phyloP scores from a whole-genome alignment of 768 basidiomycete genomes.

The Lactifluus echinatus region DNA sequence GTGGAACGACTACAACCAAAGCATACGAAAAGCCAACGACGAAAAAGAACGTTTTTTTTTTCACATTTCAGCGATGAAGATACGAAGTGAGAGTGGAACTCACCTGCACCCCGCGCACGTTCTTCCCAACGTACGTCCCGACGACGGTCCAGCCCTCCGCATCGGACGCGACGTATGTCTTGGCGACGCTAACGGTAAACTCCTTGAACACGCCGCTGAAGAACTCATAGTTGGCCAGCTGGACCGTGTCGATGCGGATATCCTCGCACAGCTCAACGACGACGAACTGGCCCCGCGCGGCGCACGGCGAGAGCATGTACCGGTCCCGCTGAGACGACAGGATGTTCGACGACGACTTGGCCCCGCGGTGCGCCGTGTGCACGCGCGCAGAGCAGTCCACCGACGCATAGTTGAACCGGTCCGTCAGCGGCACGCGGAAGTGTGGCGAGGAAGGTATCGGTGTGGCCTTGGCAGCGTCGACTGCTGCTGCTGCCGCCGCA shows the following conservation, averaged over 20 bases:
- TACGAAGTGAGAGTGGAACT: conserved; percentile 21
- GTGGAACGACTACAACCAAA: conserved; percentile 85
- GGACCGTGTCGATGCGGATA: conserved; percentile 91
- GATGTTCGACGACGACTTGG: conserved; percentile 77
- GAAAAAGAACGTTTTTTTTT: not conserved
- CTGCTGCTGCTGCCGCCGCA: not conserved
- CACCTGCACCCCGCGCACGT: conserved; percentile 86
- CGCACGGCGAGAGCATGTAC: conserved; percentile 96
- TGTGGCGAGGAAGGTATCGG: conserved; percentile 39
- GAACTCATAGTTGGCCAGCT: conserved; percentile 96
- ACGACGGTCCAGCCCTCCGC: conserved; percentile 44
- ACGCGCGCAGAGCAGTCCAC: conserved; percentile 91
- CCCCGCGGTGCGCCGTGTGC: conserved; percentile 69
- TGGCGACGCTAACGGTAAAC: conserved; percentile 69
- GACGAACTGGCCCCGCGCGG: conserved; percentile 59
- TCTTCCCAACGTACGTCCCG: conserved; percentile 83
- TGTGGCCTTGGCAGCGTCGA: not conserved
- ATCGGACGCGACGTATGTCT: conserved; percentile 33
- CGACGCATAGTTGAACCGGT: conserved; percentile 92
- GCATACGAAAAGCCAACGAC: too few species aligned
- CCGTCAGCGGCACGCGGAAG: conserved; percentile 65
- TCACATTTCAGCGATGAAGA: not conserved
- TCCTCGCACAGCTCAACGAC: conserved; percentile 97
- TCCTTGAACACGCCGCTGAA: conserved; percentile 96
- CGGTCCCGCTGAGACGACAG: conserved; percentile 84